These are phyloP conservation scores for Saccharomyces mikatae DNA, from an alignment of 805 yeast genomes.

Conservation along the genomic window DNA sequence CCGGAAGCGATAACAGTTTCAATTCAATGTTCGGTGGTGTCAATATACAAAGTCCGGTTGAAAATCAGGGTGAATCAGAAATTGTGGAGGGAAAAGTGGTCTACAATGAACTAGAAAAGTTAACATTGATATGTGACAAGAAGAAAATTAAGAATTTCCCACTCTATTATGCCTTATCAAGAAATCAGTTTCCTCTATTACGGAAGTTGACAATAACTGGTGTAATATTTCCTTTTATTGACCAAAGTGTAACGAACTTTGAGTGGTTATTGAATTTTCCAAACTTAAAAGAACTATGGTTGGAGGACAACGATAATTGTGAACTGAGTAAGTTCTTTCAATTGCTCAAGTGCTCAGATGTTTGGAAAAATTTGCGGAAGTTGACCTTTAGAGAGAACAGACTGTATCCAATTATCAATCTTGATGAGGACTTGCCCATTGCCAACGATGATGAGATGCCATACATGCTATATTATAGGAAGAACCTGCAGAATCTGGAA, in stretches of 20 bases:
- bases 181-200: slow-evolving; percentile 5
- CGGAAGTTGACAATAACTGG: slow-evolving; percentile 14
- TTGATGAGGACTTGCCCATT: slow-evolving; percentile 8
- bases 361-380: slow-evolving; percentile 13
- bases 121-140: slow-evolving; percentile 20
- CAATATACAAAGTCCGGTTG: background rate
- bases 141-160: slow-evolving; percentile 15
- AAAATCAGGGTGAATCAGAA: background rate
- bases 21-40: background rate
- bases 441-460: background rate
- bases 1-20: background rate
- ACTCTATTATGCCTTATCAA: slow-evolving; percentile 3
- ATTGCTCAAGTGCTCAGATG: slow-evolving; percentile 7
- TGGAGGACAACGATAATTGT: slow-evolving; percentile 23
- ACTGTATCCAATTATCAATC: slow-evolving; percentile 6
- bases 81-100: background rate
- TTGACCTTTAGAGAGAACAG: slow-evolving; percentile 26
- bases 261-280: slow-evolving; percentile 21
- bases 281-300: slow-evolving; percentile 21
- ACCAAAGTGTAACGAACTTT: slow-evolving; percentile 5
- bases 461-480: slow-evolving; percentile 1
- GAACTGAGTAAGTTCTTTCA: slow-evolving; percentile 14
- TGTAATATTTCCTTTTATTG: slow-evolving; percentile 8
- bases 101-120: slow-evolving; percentile 8
- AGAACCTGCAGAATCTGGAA: slow-evolving; percentile 14